These are phyloP conservation scores for Isoetes engelmannii DNA, from an alignment of 83 land plant genomes.

Conservation along the genomic window DNA sequence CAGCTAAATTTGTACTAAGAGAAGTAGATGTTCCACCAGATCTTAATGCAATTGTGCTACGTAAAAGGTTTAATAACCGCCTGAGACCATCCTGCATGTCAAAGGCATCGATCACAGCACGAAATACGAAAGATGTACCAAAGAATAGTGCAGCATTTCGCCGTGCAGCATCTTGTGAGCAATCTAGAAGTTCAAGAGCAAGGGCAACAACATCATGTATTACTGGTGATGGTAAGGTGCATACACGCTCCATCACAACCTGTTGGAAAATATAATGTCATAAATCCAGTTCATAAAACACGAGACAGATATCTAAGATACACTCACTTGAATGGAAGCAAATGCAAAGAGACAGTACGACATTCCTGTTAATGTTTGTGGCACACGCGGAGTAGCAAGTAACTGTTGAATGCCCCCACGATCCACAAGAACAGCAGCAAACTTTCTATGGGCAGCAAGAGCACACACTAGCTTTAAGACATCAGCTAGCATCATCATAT, in stretches of 20 bases:
- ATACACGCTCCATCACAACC: constrained; percentile 97
- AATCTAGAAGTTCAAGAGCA: constrained; percentile 75
- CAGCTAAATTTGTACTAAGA: constrained; percentile 33
- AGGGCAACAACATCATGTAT: constrained; percentile 73
- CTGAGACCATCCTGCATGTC: constrained; percentile 77
- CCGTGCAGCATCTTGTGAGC: constrained; percentile 86
- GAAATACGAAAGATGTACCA: constrained; percentile 83
- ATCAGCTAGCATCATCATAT: constrained; percentile 53
- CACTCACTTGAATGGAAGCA: constrained; percentile 88
- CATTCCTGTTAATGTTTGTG: constrained; percentile 77
- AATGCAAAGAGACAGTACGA: constrained; percentile 90
- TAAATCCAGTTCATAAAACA: not conserved
- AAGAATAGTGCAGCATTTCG: constrained; percentile 86
- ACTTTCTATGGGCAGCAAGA: constrained; percentile 88
- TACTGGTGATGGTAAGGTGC: constrained; percentile 69
- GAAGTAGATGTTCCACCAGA: constrained; percentile 60
- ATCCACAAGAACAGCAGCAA: constrained; percentile 93
- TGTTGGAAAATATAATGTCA: constrained; percentile 18
- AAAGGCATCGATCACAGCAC: constrained; percentile 88
- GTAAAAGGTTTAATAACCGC: constrained; percentile 63
- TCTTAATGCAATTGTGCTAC: constrained; percentile 66
- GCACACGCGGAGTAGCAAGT: constrained; percentile 58
- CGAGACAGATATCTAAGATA: not conserved
- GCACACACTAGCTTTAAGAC: constrained; percentile 82
- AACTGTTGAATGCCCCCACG: constrained; percentile 90